A percentile compares a stretch with the other conserved stretches of the same genome.
These are phyloP conservation scores for Alternaria sp. DNA, from an alignment of 2,329 filamentous ascomycete species.

Conservation along the genomic window DNA sequence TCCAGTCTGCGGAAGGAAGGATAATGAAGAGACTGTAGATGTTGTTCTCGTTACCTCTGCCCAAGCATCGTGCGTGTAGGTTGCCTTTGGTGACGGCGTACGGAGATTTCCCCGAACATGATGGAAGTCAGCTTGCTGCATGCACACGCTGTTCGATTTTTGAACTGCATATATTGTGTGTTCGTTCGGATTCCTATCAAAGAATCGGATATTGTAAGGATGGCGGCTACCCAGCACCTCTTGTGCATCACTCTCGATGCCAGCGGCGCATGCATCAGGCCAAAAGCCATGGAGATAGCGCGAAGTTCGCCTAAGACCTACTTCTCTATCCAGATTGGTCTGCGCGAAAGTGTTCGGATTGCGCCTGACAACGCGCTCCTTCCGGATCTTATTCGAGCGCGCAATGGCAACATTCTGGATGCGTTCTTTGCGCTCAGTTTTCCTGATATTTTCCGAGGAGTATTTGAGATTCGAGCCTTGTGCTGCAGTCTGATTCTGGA, in stretches of 20 bases:
- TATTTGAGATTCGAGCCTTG: conserved; percentile 51
- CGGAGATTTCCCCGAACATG: conserved; percentile 3
- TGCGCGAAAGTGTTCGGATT: conserved; percentile 29
- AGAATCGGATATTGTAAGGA: conserved; percentile 29
- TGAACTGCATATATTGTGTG: conserved; percentile 37
- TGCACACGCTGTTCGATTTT: conserved; percentile 34
- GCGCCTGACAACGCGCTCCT: conserved; percentile 36
- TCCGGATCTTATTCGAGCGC: conserved; percentile 24
- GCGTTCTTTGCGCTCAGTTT: conserved; percentile 39
- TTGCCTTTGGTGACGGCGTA: conserved; percentile 20
- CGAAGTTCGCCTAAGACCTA: conserved; percentile 31
- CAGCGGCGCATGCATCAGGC: conserved; percentile 39
- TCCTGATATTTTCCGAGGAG: conserved; percentile 53
- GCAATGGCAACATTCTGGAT: conserved; percentile 18
- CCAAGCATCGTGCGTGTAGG: conserved; percentile 27
- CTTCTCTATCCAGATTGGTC: conserved; percentile 38
- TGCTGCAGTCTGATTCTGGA: conserved; percentile 50
- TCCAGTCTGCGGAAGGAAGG: conserved; percentile 38
- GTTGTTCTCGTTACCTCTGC: conserved; percentile 35
- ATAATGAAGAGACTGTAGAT: conserved; percentile 43
- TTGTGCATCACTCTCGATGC: conserved; percentile 16
- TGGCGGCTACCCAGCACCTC: conserved; percentile 19
- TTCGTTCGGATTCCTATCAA: conserved; percentile 38
- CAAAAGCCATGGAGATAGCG: conserved; percentile 33
- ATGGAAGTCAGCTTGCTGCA: conserved; percentile 17